These are phyloP conservation scores for Wickerhamomyces chambardii DNA, from an alignment of 805 yeast species.

Conservation along the genomic window DNA sequence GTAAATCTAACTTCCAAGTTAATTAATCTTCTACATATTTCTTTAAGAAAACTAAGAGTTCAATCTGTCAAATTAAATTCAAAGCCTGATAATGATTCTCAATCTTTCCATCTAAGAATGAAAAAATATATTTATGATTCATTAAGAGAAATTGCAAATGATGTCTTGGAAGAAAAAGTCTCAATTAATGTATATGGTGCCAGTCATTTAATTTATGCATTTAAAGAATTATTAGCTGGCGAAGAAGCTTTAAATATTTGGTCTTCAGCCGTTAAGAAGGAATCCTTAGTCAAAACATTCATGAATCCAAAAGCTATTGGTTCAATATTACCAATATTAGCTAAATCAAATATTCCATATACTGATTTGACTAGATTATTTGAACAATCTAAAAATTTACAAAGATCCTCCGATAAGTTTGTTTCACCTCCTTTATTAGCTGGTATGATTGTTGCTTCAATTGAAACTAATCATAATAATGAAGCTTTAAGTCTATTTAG, in stretches of 20 bases:
- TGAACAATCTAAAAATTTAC: slow-evolving; percentile 29
- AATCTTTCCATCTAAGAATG: slow-evolving; percentile 45
- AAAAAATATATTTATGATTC: slow-evolving; percentile 40
- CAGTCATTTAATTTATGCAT: slow-evolving; percentile 46
- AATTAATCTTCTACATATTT: slow-evolving; percentile 44
- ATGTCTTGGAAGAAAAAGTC: slow-evolving; percentile 34
- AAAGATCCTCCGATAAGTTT: slow-evolving; percentile 19
- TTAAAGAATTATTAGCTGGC: slow-evolving; percentile 49
- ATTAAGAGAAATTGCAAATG: slow-evolving; percentile 41
- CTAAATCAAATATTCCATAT: slow-evolving; percentile 50
- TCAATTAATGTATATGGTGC: slow-evolving; percentile 42
- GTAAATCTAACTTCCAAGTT: slow-evolving; percentile 37
- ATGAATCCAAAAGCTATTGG: slow-evolving; percentile 62
- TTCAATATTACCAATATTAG: slow-evolving; percentile 57
- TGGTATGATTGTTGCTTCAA: slow-evolving; percentile 68
- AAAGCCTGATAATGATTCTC: slow-evolving; percentile 52
- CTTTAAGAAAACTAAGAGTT: slow-evolving; percentile 44
- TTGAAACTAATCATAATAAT: slow-evolving; percentile 53
- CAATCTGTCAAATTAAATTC: slow-evolving; percentile 46
- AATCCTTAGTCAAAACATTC: slow-evolving; percentile 32
- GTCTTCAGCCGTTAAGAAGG: slow-evolving; percentile 51
- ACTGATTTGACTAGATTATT: slow-evolving; percentile 52
- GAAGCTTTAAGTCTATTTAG: slow-evolving; percentile 60
- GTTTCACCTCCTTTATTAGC: slow-evolving; percentile 40
- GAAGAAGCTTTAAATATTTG: slow-evolving; percentile 62